Percentiles rank a stretch among this genome's conserved stretches.
Conservation (phyloP, 2,329 filamentous ascomycete species). For the Sodiomyces alkalinus region DNA sequence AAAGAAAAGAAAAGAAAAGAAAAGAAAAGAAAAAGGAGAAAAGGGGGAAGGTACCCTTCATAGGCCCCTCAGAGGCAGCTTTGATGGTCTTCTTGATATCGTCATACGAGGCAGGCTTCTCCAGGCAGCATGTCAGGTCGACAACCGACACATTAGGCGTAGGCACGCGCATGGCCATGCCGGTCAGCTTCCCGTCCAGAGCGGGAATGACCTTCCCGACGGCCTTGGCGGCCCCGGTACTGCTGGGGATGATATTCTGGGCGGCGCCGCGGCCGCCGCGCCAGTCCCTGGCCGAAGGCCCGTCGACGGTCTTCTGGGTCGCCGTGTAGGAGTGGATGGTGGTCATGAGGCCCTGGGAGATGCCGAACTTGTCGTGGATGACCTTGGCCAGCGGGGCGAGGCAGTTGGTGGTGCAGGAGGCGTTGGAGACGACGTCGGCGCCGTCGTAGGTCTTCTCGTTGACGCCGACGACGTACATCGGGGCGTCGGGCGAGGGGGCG, state of each 20-base stretch:
- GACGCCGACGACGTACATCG: slow-evolving; percentile 99
- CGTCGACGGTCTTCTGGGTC: slow-evolving; percentile 98
- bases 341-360: slow-evolving; percentile 98
- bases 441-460: slow-evolving; percentile 90
- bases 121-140: slow-evolving; percentile 83
- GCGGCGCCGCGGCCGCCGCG: slow-evolving; percentile 96
- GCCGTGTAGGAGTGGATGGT: slow-evolving; percentile 99
- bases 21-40: no score
- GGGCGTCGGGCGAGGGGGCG: no score
- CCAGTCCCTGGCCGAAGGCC: slow-evolving; percentile 97
- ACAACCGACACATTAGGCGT: slow-evolving; percentile 98
- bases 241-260: slow-evolving; percentile 99
- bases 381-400: slow-evolving; percentile 98
- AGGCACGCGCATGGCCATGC: slow-evolving; percentile 98
- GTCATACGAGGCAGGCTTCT: slow-evolving; percentile 79
- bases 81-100: slow-evolving; percentile 89
- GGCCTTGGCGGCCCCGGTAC: slow-evolving; percentile 98
- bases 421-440: slow-evolving; percentile 92
- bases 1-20: no score
- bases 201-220: slow-evolving; percentile 98
- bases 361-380: slow-evolving; percentile 94
- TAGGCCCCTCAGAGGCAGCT: slow-evolving; percentile 64
- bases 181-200: slow-evolving; percentile 98
- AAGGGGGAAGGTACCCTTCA: slow-evolving; percentile 71
- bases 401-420: slow-evolving; percentile 99